A percentile compares a stretch with the other conserved stretches of the same genome.
phyloP scores from a whole-genome alignment of 2,329 filamentous ascomycete genomes.

The Fusarium xylarioides region DNA sequence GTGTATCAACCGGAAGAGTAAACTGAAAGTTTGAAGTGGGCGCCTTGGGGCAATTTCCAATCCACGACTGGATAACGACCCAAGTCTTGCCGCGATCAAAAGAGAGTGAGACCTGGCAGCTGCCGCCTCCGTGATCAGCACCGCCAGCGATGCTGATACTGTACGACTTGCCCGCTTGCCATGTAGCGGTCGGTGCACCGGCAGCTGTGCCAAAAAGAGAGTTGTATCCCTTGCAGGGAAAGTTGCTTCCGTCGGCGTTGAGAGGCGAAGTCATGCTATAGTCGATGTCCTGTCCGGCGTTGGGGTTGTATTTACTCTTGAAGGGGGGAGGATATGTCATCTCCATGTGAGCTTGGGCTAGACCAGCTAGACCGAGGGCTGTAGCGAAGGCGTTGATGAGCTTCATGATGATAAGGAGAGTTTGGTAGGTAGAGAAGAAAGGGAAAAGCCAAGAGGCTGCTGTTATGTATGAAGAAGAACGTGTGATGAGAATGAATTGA shows the following conservation, averaged over 20 bases:
- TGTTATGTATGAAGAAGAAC: not conserved
- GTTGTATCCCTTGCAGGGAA: constrained; percentile 76
- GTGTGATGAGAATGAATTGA: not conserved
- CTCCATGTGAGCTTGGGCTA: constrained; percentile 63
- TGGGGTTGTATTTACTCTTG: constrained; percentile 61
- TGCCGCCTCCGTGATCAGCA: constrained; percentile 73
- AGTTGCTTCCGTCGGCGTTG: constrained; percentile 67
- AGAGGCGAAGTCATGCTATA: constrained; percentile 78
- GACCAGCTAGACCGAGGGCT: constrained; percentile 52
- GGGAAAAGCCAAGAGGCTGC: not conserved
- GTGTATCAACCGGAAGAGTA: constrained; percentile 61
- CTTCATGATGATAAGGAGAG: constrained; percentile 16
- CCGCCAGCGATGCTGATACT: constrained; percentile 70
- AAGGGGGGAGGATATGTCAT: constrained; percentile 62
- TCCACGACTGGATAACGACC: constrained; percentile 68
- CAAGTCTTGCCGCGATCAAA: constrained; percentile 76
- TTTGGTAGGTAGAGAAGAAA: not conserved
- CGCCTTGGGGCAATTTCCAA: constrained; percentile 60
- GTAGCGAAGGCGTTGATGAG: constrained; percentile 43
- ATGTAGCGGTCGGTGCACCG: constrained; percentile 66
- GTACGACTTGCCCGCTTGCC: constrained; percentile 69
- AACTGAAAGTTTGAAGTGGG: constrained; percentile 67
- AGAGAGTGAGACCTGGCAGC: constrained; percentile 78
- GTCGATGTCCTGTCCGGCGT: constrained; percentile 62
- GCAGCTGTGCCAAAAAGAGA: constrained; percentile 56